Evolutionary conservation across 2,329 filamentous ascomycete species (phyloP).

Genomic region (Pseudogymnoascus pannorum): DNA sequence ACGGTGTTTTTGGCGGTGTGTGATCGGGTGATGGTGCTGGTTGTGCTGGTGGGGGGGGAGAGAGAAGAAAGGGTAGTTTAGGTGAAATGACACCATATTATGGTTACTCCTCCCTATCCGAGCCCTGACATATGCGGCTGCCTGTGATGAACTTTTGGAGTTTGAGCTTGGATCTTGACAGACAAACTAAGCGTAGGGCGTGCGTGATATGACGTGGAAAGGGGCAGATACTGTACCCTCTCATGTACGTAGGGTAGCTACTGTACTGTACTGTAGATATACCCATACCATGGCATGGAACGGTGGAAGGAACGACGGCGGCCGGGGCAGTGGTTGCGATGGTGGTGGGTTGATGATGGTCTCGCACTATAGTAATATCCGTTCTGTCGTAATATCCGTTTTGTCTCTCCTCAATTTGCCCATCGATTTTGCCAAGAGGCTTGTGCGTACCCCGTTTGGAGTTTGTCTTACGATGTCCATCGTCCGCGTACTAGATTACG

Average conservation of each 20-base stretch:
- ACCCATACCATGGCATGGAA: too few relatives aligned
- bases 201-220: neutral
- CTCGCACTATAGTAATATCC: too few relatives aligned
- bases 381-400: conserved; percentile 16
- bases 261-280: too few relatives aligned
- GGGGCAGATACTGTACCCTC: neutral
- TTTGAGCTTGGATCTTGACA: neutral
- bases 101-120: neutral
- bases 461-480: neutral
- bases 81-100: conserved; percentile 11
- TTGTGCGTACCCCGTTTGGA: too few relatives aligned
- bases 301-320: conserved; percentile 28
- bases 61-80: conserved; percentile 24
- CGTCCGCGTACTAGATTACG: neutral
- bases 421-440: too few relatives aligned
- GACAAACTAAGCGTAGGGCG: too few relatives aligned
- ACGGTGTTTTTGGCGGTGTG: conserved; percentile 26
- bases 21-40: neutral
- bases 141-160: neutral
- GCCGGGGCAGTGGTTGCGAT: conserved; percentile 30
- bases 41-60: conserved; percentile 15
- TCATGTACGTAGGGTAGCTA: too few relatives aligned
- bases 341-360: too few relatives aligned
- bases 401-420: neutral
- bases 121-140: too few relatives aligned